Base-by-base conservation (phyloP, 805 yeast species). In the Yarrowia hollandica region DNA sequence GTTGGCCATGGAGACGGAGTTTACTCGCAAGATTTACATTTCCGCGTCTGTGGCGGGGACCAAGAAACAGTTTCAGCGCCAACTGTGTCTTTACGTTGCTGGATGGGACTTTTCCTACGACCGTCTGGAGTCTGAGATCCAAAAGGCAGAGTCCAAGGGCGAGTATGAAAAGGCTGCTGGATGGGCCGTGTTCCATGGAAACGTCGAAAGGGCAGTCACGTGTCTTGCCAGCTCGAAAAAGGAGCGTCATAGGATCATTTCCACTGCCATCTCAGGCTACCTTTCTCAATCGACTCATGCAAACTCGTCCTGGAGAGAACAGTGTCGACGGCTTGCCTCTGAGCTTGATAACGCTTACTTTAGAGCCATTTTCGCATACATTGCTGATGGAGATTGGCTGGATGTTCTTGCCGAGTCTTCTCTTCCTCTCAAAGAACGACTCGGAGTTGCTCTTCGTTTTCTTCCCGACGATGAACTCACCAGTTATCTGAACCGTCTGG, bases 331-430 rank as follows among this genome's bases (percentile, higher is more conserved):
- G 60, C 80, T 92, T 78, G 88, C 97, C 0, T 80, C 87, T n/a
- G 97, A 90, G 65, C 76, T 92, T 60, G 92, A 86, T 11, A 85
- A 88, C 67, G 97, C 98, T 0, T 92, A 92, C 68, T 73, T 92
- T 61, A 75, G 97, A 41, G 96, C 96, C 0, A 88, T 92, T 1
- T 92, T 92, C 76, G 97, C 97, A 0, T 92, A 84, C 65, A 86
- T 92, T 58, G 90, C 97, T 0, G 97, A 92, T 68, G 87, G 89
- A 44, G 94, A 91, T 64, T 92, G 98, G 97, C 86, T 92, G 85
- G 97, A 90, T 67, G 96, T 92, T 1, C 75, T 92, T 56, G 96
- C 90, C 68, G 97, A 92, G 67, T 83, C 86, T 16, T 86, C 96
- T 1, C 77, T 92, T 38, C 96, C 99, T 0, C 74, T 92, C 37